These are phyloP conservation scores for Spergularia azorica DNA, from an alignment of 179 eudicot genomes.

Conservation along the genomic window DNA sequence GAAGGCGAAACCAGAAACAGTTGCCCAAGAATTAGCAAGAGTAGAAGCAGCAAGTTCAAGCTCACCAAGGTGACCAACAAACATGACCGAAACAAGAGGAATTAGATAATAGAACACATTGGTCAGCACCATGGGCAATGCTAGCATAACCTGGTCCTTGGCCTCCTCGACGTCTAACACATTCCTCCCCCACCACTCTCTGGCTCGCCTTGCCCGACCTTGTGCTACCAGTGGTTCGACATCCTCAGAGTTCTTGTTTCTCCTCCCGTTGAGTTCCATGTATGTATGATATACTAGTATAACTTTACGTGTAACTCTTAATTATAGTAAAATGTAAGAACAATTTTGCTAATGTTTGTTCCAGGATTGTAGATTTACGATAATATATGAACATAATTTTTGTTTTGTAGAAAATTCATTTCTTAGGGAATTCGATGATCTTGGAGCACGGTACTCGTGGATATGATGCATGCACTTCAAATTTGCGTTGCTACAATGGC, in stretches of 20 bases:
- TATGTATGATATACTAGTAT: not conserved
- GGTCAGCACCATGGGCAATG: slow-evolving; percentile 27
- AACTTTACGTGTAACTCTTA: too few relatives aligned
- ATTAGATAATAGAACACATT: slow-evolving; percentile 29
- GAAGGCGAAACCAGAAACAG: slow-evolving; percentile 54
- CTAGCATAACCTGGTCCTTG: slow-evolving; percentile 20
- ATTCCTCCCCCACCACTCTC: slow-evolving; percentile 7
- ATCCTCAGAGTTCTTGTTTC: slow-evolving; percentile 2
- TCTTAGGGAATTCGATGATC: too few relatives aligned
- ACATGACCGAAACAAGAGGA: slow-evolving; percentile 58
- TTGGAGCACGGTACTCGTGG: too few relatives aligned
- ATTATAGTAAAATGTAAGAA: too few relatives aligned
- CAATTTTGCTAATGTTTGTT: not conserved
- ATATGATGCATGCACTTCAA: too few relatives aligned
- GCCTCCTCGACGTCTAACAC: slow-evolving; percentile 22
- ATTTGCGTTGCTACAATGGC: too few relatives aligned
- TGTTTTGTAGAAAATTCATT: too few relatives aligned
- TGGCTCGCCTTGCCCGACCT: not conserved
- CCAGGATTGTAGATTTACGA: too few relatives aligned
- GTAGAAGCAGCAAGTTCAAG: slow-evolving; percentile 57
- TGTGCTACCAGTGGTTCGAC: not conserved
- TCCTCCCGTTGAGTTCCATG: slow-evolving; percentile 4
- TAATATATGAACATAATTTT: too few relatives aligned
- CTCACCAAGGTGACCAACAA: slow-evolving; percentile 64
- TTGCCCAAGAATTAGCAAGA: slow-evolving; percentile 66